A percentile compares a stretch with the other conserved stretches of the same genome.
These are phyloP conservation scores for Volvox africanus DNA, from an alignment of 139 green algal species.

Conservation along the genomic window DNA sequence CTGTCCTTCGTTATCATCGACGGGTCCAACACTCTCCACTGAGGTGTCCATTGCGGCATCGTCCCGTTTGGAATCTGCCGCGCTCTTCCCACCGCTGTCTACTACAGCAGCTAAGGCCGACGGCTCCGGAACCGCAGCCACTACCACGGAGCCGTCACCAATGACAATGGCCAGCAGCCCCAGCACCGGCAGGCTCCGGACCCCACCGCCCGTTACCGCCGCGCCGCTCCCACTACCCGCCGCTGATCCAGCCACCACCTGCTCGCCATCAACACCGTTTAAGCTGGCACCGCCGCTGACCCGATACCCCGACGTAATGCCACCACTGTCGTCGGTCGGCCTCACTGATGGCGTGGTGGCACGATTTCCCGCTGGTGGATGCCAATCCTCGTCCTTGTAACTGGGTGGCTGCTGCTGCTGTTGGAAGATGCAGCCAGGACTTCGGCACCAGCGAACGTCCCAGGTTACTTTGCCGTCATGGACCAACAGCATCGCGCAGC, in stretches of 20 bases:
- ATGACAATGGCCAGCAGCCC: constrained; percentile 73
- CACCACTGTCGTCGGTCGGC: neutral
- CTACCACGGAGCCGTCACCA: constrained; percentile 65
- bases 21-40: neutral
- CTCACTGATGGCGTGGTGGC: neutral
- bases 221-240: neutral
- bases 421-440: constrained; percentile 41
- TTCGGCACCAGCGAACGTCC: constrained; percentile 71
- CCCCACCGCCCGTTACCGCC: neutral
- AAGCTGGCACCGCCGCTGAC: neutral
- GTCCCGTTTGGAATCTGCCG: neutral
- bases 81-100: neutral
- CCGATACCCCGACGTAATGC: too few relatives aligned
- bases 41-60: too few relatives aligned
- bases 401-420: neutral
- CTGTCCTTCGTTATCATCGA: neutral
- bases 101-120: neutral
- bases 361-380: too few relatives aligned
- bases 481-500: constrained; percentile 57
- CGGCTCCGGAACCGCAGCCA: constrained; percentile 66
- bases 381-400: too few relatives aligned
- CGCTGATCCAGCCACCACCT: neutral
- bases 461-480: constrained; percentile 71
- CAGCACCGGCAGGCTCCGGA: constrained; percentile 22
- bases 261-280: neutral